These are phyloP conservation scores for Stevia rebaudiana DNA, from an alignment of 140 eudicot species.

Conservation along the genomic window DNA sequence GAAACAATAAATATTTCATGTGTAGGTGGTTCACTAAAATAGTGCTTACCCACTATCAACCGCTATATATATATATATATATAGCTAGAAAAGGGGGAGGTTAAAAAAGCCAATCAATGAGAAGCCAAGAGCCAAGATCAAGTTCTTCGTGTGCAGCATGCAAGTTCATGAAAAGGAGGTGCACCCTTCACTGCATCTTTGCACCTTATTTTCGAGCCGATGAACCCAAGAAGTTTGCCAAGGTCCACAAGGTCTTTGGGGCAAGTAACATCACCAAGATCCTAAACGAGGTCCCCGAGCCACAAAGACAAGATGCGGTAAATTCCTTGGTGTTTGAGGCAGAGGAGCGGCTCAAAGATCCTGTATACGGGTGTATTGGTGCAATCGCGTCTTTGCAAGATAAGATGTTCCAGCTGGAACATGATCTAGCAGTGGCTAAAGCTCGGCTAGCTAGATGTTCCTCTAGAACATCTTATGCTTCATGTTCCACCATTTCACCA, in stretches of 20 bases:
- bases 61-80: conserved; percentile 9
- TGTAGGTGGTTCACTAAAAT: not conserved
- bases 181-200: conserved; percentile 63
- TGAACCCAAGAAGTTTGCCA: conserved; percentile 72
- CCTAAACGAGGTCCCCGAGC: conserved; percentile 73
- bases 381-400: conserved; percentile 79
- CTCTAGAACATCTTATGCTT: conserved; percentile 27
- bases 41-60: conserved; percentile 16
- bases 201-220: conserved; percentile 84
- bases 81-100: conserved; percentile 24
- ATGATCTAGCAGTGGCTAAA: conserved; percentile 69
- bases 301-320: conserved; percentile 71
- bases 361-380: conserved; percentile 89
- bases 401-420: conserved; percentile 71
- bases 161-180: conserved; percentile 77
- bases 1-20: no score
- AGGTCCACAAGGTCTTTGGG: conserved; percentile 94
- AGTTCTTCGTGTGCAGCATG: conserved; percentile 94
- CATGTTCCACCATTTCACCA: conserved; percentile 31
- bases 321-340: conserved; percentile 84
- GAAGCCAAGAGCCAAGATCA: conserved; percentile 76
- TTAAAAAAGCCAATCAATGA: conserved; percentile 33
- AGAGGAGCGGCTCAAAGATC: conserved; percentile 82
- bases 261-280: conserved; percentile 92
- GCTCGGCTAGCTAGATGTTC: conserved; percentile 59